Evolutionary conservation across 148 eudicot species (phyloP), one percentile per base, ranked within the genome.

Genomic region (Camellia granthamiana): DNA sequence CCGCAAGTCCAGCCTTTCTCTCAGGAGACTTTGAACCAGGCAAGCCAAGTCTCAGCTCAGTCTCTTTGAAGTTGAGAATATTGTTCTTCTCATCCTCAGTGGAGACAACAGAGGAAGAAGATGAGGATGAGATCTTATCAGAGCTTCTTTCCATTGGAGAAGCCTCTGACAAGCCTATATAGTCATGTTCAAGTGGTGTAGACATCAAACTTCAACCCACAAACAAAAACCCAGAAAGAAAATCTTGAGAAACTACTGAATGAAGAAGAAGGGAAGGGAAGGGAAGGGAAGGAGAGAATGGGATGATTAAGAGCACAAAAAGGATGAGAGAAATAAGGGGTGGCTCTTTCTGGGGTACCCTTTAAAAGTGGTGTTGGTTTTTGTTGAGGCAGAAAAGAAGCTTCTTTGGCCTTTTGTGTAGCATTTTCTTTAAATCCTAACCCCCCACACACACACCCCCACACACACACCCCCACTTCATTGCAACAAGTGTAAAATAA

Each of bases 101-200:
- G 0, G 77, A 71, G 6, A 74, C 18, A 73, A 23, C 42, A 19
- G 78, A 77, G 3, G 82, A 74, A 69, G 77, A 23, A 69, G 77
- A 23, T 47, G 75, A 66, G 47, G 84, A 61, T 0, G 76, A 78
- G 59, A 77, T 52, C 80, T 87, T 81, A 18, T 60, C 89, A 82
- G 82, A 77, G 85, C 84, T 85, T 83, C 83, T 87, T 68, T 85
- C 91, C 86, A 81, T 79, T 56, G 86, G 72, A 75, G 86, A 77
- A 84, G 82, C 62, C 84, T 89, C 88, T 84, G 92, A 79, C 70
- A 88, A 79, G 60, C 93, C 90, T 90, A 90, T 90, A 84, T 89
- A 92, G 79, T 89, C 93, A 83, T 92, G 93, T 66, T 88, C 90
- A 58, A 85, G 69, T 75, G 89, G 82, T 61, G 73, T 68, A 87